Evolutionary conservation across 495 filamentous ascomycete genomes (phyloP).

Genomic region (Aspergillus homomorphus): DNA sequence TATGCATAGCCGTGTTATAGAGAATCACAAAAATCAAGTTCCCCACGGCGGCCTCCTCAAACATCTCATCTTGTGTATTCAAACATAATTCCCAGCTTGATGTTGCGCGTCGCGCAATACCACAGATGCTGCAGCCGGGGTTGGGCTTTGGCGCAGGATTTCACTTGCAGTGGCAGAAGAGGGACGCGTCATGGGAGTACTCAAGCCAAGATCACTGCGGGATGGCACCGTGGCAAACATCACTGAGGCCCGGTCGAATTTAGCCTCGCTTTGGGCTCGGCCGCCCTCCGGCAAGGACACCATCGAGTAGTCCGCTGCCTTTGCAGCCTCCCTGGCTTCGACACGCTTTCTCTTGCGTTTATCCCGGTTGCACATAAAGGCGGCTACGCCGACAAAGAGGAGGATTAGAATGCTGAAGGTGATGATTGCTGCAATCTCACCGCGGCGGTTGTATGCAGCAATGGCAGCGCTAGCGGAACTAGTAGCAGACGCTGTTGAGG

Average conservation of each 20-base stretch:
- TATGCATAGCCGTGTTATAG: no score
- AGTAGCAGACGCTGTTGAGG: constrained; percentile 14
- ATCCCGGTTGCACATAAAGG: constrained; percentile 14
- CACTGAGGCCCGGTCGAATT: constrained; percentile 7
- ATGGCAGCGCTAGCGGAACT: constrained; percentile 11
- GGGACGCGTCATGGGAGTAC: neutral
- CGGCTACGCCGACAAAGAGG: constrained; percentile 17
- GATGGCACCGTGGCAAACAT: constrained; percentile 10
- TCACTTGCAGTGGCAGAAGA: constrained; percentile 3
- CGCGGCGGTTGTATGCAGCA: constrained; percentile 12
- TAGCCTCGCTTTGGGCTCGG: constrained; percentile 1
- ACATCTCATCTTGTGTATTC: no score
- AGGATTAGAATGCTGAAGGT: constrained; percentile 12
- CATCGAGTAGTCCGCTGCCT: constrained; percentile 4
- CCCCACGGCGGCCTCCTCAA: no score
- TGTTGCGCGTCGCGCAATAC: neutral
- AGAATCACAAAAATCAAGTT: no score
- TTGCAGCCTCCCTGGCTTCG: constrained; percentile 4
- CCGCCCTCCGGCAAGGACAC: neutral
- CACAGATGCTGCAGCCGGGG: neutral
- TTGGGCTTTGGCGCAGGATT: neutral
- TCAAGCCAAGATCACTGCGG: neutral
- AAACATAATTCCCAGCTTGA: neutral
- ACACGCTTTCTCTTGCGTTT: constrained; percentile 14
- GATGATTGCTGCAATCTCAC: constrained; percentile 18